Evolutionary conservation across 148 eudicot genomes (phyloP).

Genomic region (Rhododendron molle): DNA sequence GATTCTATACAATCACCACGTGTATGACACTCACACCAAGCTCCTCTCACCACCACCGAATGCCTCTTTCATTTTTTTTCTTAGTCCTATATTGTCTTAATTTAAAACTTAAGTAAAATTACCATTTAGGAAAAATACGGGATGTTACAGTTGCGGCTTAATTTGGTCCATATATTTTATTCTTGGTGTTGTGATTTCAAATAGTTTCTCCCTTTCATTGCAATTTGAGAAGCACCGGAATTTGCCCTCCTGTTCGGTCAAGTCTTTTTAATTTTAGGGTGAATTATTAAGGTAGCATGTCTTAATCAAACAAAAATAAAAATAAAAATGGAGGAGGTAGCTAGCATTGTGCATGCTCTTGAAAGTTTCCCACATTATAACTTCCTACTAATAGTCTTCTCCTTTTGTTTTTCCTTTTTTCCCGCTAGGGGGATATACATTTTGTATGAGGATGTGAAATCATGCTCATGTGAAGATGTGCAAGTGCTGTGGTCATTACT

Average conservation of each 20-base stretch:
- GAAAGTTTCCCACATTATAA: neutral
- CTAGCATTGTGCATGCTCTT: neutral
- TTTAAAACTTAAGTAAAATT: too few species aligned
- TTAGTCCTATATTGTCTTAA: too few species aligned
- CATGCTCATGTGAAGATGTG: conserved; percentile 60
- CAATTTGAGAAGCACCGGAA: neutral
- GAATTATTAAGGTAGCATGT: neutral
- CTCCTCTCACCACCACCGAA: too few species aligned
- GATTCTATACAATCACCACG: too few species aligned
- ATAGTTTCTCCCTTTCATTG: neutral
- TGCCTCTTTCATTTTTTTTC: too few species aligned
- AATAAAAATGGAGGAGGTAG: too few species aligned
- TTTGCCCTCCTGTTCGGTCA: neutral
- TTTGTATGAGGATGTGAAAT: conserved; percentile 62
- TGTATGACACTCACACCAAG: too few species aligned
- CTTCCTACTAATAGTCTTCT: neutral
- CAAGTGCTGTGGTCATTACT: conserved; percentile 61
- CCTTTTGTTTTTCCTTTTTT: neutral
- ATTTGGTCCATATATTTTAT: too few species aligned
- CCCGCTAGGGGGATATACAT: conserved; percentile 44
- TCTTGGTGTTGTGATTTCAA: neutral
- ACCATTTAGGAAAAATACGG: too few species aligned
- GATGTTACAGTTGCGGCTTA: too few species aligned
- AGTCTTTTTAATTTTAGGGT: neutral
- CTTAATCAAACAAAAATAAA: too few species aligned